Percentiles rank a stretch among this genome's conserved stretches.
Evolutionary conservation across 331 rosid genomes (phyloP).

Genomic region (Stylosanthes scabra): DNA sequence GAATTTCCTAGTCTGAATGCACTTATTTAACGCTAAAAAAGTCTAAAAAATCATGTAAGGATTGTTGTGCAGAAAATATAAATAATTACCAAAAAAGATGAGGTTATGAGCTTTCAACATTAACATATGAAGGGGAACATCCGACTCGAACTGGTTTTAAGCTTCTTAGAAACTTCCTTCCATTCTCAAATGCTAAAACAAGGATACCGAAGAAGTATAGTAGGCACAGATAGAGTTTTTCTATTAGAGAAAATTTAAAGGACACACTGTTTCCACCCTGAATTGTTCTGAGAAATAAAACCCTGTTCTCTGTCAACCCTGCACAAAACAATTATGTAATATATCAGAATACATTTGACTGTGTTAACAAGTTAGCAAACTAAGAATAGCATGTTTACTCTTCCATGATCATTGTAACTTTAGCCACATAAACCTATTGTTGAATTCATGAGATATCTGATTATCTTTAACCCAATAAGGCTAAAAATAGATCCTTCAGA

Average conservation of each 20-base stretch:
- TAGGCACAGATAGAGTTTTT: slow-evolving; percentile 58
- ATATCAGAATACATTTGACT: slow-evolving; percentile 8
- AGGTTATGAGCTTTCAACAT: slow-evolving; percentile 33
- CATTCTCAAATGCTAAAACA: slow-evolving; percentile 51
- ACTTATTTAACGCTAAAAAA: no score
- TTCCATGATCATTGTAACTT: slow-evolving; percentile 21
- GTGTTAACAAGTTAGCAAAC: slow-evolving; percentile 11
- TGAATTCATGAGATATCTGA: not conserved
- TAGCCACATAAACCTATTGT: not conserved
- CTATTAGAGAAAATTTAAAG: slow-evolving; percentile 36
- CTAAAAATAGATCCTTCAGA: slow-evolving; percentile 6
- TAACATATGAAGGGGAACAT: slow-evolving; percentile 48
- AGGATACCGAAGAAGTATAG: slow-evolving; percentile 67
- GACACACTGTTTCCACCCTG: slow-evolving; percentile 55
- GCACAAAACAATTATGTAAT: slow-evolving; percentile 32
- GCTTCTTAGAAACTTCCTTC: slow-evolving; percentile 51
- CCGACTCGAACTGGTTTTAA: slow-evolving; percentile 73
- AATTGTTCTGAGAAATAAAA: slow-evolving; percentile 37
- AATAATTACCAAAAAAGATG: slow-evolving; percentile 40
- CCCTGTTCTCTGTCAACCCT: slow-evolving; percentile 72
- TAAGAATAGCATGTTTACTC: not conserved
- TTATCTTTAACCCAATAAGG: not conserved
- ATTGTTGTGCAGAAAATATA: slow-evolving; percentile 1
- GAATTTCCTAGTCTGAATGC: not conserved
- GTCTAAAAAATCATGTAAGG: not conserved